Evolutionary conservation across 805 yeast species (phyloP), one percentile per base, ranked within the genome.

Genomic region (Yamadazyma phyllophila): DNA sequence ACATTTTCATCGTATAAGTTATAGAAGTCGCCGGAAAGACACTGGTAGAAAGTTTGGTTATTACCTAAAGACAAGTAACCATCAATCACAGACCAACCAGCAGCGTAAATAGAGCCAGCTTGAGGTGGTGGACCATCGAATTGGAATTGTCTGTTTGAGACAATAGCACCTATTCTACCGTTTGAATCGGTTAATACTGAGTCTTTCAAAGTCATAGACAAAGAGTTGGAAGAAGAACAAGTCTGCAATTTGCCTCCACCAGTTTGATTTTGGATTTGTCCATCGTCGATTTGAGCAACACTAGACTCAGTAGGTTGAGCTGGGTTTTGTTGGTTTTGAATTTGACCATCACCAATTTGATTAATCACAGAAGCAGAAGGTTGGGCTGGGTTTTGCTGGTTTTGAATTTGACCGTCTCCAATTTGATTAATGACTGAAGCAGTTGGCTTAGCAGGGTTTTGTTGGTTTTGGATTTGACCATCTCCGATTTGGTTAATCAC

Each of bases 61-160:
- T 69, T 66, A 67, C 88, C 90, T 50, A 84, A 66, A 29, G 88
- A 88, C 59, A 84, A 76, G 53, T 54, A 52, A 39, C 53, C 55
- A 26, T 53, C 52, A 15, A 8, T 46, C 61, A 80, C 66, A 42
- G 80, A 70, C 84, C 83, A 78, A 47, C 84, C 84, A 36, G 76
- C 78, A 49, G 85, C 82, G 58, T 73, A 78, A 58, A 81, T 74
- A 50, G 85, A 73, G 63, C 85, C 86, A 29, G 84, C 87, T 74
- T 84, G 91, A 60, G 89, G 89, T 68, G 86, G 83, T 47, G 87
- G 87, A 61, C 87, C 86, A 60, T 82, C 86, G 61, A 81, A 82
- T 66, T 82, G 87, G 78, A 82, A 81, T 70, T 84, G 91, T 70
- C 84, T 76, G 82, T 84, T 85, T 44, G 90, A 82, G 56, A 85